Conservation (phyloP, 768 basidiomycete genomes). For the Lyophyllum atratum region DNA sequence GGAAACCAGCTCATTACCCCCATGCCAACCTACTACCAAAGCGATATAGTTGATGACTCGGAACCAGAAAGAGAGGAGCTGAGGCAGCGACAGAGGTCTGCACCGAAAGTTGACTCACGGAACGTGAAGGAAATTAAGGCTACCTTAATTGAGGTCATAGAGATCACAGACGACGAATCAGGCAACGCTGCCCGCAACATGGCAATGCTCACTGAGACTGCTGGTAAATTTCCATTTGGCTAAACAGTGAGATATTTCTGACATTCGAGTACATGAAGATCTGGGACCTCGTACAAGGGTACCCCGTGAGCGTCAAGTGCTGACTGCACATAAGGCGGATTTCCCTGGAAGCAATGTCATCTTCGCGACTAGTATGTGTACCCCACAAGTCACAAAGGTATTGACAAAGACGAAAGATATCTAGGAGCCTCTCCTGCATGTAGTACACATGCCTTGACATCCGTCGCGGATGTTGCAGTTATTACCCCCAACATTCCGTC, state of each 20-base stretch:
- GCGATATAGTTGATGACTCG: constrained; percentile 64
- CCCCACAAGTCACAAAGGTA: neutral
- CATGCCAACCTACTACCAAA: constrained; percentile 6
- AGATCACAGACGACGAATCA: constrained; percentile 24
- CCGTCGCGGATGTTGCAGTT: neutral
- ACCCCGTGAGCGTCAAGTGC: neutral
- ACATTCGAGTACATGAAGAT: neutral
- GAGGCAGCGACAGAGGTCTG: constrained; percentile 21
- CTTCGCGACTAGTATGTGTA: neutral
- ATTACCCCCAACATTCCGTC: neutral
- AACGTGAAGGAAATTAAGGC: neutral
- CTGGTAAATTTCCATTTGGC: neutral
- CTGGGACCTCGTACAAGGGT: neutral
- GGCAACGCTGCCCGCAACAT: neutral
- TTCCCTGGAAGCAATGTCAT: neutral
- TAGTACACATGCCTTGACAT: neutral
- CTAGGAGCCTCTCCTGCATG: neutral
- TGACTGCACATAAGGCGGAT: neutral
- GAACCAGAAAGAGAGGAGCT: constrained; percentile 64
- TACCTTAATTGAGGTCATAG: constrained; percentile 15
- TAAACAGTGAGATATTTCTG: neutral
- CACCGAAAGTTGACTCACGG: constrained; percentile 5
- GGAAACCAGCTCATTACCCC: neutral
- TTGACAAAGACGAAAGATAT: neutral
- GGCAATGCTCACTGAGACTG: neutral